Evolutionary conservation across 2,329 filamentous ascomycete genomes (phyloP), one percentile per base, ranked within the genome.

Genomic region (Penicillium sp.): DNA sequence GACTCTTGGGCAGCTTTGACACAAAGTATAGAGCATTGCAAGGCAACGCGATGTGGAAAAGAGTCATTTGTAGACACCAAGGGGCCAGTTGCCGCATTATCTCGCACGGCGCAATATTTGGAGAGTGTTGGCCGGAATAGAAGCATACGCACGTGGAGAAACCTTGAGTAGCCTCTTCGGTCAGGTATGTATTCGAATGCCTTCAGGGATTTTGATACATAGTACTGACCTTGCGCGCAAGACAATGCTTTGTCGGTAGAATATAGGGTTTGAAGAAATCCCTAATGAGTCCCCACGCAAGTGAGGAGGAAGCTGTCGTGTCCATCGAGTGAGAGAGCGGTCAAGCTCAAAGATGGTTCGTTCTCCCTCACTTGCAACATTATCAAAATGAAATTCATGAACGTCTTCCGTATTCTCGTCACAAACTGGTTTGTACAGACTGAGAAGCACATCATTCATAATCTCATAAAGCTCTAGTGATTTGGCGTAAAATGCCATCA

Each of bases 11-110:
- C 69, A 0, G 65, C 63, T 34, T 66, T 68, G 39, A 74, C 66
- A 47, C 70, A 74, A 8, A 73, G 66, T n/a, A 67, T 58, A 2
- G 71, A 70, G 58, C 70, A 73, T 34, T 71, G 68, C 3, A 68
- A 52, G 1, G 69, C 67, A n/a, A 71, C 63, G 8, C 65, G 63
- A 11, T 66, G 64, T n/a, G 67, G 66, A 5, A 71, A 66, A 0
- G 66, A 70, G 30, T 70, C 64, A 16, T 57, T 47, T 7, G 64
- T 54, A 7, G 63, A 58, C 9, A 66, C 60, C 1, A 65, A 44
- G 0, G 62, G 62, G 39, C 65, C 58, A 0, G 49, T 30, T 23
- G 53, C 47, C 1, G 49, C 19, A 7, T 57, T 62, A 2, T 71
- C 68, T 7, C 67, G 62, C 7, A 64, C 51, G 19, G 66, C 65